Base-by-base conservation (phyloP, 164 flowering plant species). In the Platanus orientalis region DNA sequence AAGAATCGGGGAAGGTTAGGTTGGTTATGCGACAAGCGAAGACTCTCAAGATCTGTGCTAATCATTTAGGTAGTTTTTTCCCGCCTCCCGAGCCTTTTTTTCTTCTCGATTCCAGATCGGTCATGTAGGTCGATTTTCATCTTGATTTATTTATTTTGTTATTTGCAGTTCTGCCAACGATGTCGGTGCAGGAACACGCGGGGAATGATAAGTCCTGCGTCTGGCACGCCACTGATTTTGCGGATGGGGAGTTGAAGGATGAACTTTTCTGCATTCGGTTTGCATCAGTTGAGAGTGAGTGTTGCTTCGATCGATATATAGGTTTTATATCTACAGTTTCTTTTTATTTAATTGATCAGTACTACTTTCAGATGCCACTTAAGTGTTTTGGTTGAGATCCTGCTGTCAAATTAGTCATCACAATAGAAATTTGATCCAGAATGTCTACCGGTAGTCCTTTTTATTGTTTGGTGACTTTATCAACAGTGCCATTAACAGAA, bases 221-320 rank as follows among this genome's bases (percentile, higher is more conserved):
- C n/a, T 79, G 82, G 82, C 75, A 76, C 17, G 82, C 82, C 0
- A 6, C 75, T 54, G 82, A 76, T 71, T 79, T 58, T 44, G 57
- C 79, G 11, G 79, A 76, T 66, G 82, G 79, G 12, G 78, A 79
- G 34, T 53, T 79, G 76, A 76, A 79, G 68, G 61, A 76, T 6
- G 78, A 79, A 56, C 71, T 71, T 24, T 79, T 79, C 49, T 74
- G 79, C 49, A 71, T 79, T 34, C 70, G 79, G 0, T 76, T 79
- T 29, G 75, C 70, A 36, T 68, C 79, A 0, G 66, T 69, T 17
- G 78, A 79, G 58, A 74, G 82, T 79, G 51, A 76, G 79, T 76
- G 12, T 53, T 25, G 36, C n/a, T 40, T 29, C n/a, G n/a, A n/a
- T n/a, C n/a, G n/a, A n/a, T n/a, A n/a, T n/a, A n/a, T n/a, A n/a